Conservation (phyloP, 257 asterid genomes). For the Ocimum tenuiflorum region DNA sequence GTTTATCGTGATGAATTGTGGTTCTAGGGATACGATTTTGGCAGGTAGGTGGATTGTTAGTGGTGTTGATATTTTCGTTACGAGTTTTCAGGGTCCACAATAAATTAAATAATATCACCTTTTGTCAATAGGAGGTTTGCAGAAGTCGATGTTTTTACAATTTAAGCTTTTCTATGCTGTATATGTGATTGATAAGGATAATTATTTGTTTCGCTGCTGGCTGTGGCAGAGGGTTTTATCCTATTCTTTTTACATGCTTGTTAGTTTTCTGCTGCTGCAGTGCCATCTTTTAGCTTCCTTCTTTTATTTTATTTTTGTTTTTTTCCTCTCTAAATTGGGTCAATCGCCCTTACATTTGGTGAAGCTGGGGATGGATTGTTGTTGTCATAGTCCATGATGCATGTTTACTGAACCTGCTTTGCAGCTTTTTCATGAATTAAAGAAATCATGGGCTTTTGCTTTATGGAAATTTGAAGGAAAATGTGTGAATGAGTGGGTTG, state of each 20-base stretch:
- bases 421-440: not conserved
- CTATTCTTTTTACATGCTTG: constrained; percentile 1
- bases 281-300: not conserved
- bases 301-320: not conserved
- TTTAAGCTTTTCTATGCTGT: constrained; percentile 7
- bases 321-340: constrained; percentile 1
- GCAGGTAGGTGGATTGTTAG: not conserved
- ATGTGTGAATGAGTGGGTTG: constrained; percentile 10
- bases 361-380: not conserved
- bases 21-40: not conserved
- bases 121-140: constrained; percentile 16
- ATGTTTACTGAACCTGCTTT: not conserved
- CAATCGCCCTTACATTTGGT: not conserved
- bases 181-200: not conserved
- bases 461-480: not conserved
- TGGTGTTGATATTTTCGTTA: constrained; percentile 14
- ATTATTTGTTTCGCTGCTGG: constrained; percentile 1
- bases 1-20: constrained; percentile 11
- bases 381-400: not conserved
- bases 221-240: not conserved
- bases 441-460: not conserved
- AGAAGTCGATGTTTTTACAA: constrained; percentile 13
- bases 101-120: constrained; percentile 10
- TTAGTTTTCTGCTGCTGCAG: not conserved
- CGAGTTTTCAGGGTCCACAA: constrained; percentile 19